Evolutionary conservation across 1,284 basidiomycete genomes (phyloP).

Genomic region (Microbotryomycetes sp.): DNA sequence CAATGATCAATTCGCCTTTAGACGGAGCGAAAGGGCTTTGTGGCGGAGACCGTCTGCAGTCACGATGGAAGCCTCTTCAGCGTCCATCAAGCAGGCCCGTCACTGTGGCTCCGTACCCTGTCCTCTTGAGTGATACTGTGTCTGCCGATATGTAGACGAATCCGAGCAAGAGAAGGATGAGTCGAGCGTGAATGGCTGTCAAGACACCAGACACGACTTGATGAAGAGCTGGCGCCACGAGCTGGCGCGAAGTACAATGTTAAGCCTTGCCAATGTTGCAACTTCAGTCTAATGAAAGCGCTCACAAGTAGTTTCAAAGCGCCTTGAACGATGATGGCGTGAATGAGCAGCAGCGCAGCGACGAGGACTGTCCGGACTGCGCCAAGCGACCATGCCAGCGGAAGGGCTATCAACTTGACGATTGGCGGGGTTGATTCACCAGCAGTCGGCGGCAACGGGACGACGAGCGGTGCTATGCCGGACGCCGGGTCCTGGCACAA

Average conservation of each 20-base stretch:
- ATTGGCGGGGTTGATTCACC: neutral
- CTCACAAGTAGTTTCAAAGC: conserved; percentile 14
- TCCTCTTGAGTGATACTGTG: conserved; percentile 12
- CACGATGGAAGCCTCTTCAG: neutral
- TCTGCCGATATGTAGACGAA: conserved; percentile 20
- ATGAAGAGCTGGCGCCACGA: conserved; percentile 5
- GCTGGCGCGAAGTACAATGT: neutral
- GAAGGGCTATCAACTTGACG: conserved; percentile 1
- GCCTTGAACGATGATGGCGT: conserved; percentile 17
- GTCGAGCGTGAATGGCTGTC: conserved; percentile 5
- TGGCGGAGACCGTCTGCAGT: conserved; percentile 7
- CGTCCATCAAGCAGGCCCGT: neutral
- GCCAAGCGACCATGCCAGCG: conserved; percentile 3
- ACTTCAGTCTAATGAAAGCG: neutral
- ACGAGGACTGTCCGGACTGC: conserved; percentile 2
- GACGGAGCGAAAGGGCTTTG: conserved; percentile 8
- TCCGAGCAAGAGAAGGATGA: conserved; percentile 21
- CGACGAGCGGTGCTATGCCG: conserved; percentile 28
- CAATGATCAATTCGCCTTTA: conserved; percentile 35
- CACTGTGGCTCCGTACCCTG: conserved; percentile 3
- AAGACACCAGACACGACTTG: neutral
- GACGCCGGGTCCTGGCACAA: conserved; percentile 10
- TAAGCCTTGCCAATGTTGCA: neutral
- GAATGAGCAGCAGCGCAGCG: conserved; percentile 11
- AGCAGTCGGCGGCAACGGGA: conserved; percentile 11